A percentile compares a stretch with the other conserved stretches of the same genome.
These are phyloP conservation scores for Salix exigua DNA, from an alignment of 345 rosid genomes.

Conservation along the genomic window DNA sequence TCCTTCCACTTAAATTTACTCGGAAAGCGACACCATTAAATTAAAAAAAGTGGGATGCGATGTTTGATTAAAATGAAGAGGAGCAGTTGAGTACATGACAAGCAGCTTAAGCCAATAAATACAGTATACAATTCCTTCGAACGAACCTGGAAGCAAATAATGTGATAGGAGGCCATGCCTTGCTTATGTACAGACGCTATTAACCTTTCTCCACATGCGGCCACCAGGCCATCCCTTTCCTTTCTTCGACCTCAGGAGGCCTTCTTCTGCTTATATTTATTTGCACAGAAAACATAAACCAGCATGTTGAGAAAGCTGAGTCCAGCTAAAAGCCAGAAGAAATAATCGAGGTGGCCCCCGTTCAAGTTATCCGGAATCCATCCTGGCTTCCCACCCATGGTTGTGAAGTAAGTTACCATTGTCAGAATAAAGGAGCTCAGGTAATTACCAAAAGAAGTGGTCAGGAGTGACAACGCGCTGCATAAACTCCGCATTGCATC, in stretches of 20 bases:
- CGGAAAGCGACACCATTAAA: background rate
- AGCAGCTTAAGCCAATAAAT: background rate
- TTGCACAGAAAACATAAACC: constrained; percentile 58
- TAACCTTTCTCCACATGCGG: background rate
- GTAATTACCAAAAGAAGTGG: constrained; percentile 74
- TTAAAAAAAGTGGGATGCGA: background rate
- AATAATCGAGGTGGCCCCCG: constrained; percentile 84
- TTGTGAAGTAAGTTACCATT: constrained; percentile 61
- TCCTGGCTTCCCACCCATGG: constrained; percentile 53
- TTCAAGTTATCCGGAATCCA: constrained; percentile 94
- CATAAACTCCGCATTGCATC: constrained; percentile 94
- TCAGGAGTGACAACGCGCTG: constrained; percentile 69
- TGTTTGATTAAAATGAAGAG: background rate
- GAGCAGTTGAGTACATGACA: background rate
- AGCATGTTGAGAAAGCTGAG: constrained; percentile 66
- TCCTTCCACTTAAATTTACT: no score
- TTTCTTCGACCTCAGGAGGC: constrained; percentile 3
- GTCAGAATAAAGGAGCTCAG: constrained; percentile 83
- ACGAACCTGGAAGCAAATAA: background rate
- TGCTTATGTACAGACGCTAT: constrained; percentile 10
- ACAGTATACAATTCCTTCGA: background rate
- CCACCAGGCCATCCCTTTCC: background rate
- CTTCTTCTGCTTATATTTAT: constrained; percentile 69
- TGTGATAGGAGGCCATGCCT: background rate
- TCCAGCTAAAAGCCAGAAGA: constrained; percentile 88